Percentiles rank a stretch among this genome's conserved stretches.
Evolutionary conservation across 2,329 filamentous ascomycete species (phyloP).

Genomic region (Cercospora sp.): DNA sequence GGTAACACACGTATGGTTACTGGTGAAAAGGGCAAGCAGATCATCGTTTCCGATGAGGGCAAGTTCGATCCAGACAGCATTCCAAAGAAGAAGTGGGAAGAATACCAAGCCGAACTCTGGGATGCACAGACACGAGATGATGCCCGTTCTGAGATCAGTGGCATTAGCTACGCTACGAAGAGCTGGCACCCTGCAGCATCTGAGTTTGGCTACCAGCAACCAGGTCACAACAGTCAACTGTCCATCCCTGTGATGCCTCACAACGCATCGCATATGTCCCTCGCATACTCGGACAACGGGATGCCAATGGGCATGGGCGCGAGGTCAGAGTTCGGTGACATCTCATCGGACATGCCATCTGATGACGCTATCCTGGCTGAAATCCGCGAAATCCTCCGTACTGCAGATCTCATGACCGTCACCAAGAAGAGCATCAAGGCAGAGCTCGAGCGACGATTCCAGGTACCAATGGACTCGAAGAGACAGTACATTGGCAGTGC

Average conservation of each 20-base stretch:
- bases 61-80: slow-evolving; percentile 94
- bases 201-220: slow-evolving; percentile 63
- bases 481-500: slow-evolving; percentile 75
- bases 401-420: slow-evolving; percentile 92
- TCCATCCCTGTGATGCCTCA: slow-evolving; percentile 51
- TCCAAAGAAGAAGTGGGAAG: slow-evolving; percentile 98
- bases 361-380: slow-evolving; percentile 90
- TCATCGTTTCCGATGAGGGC: slow-evolving; percentile 93
- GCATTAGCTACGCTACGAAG: slow-evolving; percentile 91
- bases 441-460: slow-evolving; percentile 89
- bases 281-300: slow-evolving; percentile 68
- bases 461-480: slow-evolving; percentile 80
- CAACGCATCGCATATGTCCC: slow-evolving; percentile 68
- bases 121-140: slow-evolving; percentile 84
- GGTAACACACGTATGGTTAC: slow-evolving; percentile 97
- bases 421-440: slow-evolving; percentile 98
- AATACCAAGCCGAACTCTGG: slow-evolving; percentile 98
- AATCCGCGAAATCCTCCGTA: slow-evolving; percentile 89
- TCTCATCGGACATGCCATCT: slow-evolving; percentile 66
- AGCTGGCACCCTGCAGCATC: slow-evolving; percentile 58
- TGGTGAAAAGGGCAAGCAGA: slow-evolving; percentile 87
- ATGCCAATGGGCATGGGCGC: slow-evolving; percentile 37
- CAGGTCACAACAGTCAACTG: slow-evolving; percentile 60
- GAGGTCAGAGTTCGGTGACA: slow-evolving; percentile 65
- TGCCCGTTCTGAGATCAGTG: slow-evolving; percentile 82